phyloP scores from a whole-genome alignment of 768 basidiomycete genomes.

The Rhodotorula paludigena region DNA sequence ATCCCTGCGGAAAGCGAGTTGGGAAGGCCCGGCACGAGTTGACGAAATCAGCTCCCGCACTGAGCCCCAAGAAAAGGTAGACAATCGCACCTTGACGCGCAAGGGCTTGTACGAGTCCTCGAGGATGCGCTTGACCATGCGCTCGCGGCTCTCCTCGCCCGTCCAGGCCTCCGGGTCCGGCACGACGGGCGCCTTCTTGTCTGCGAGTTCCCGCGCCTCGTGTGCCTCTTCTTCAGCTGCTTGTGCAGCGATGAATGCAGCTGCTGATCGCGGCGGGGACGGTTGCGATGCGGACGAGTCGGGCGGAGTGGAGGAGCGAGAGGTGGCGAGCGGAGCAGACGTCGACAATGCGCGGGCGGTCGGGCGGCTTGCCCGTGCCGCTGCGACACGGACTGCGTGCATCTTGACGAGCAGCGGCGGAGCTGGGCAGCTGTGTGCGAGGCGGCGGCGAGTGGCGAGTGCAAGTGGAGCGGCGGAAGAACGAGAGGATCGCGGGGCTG shows the following conservation, averaged over 20 bases:
- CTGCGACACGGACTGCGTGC: background rate
- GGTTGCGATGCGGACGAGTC: background rate
- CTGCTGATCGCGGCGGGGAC: background rate
- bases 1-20: constrained; percentile 8
- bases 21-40: too few relatives aligned
- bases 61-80: background rate
- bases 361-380: background rate
- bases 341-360: background rate
- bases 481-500: too few relatives aligned
- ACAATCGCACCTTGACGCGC: constrained; percentile 62
- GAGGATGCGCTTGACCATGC: constrained; percentile 74
- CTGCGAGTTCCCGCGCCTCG: constrained; percentile 28
- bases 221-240: constrained; percentile 40
- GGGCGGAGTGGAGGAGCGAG: background rate
- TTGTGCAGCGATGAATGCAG: constrained; percentile 55
- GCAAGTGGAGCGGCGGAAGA: too few relatives aligned
- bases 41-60: too few relatives aligned
- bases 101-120: constrained; percentile 81
- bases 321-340: background rate
- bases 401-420: accelerated
- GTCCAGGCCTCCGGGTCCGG: constrained; percentile 61
- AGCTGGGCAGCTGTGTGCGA: background rate
- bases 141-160: constrained; percentile 66
- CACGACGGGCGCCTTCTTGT: constrained; percentile 33
- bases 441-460: background rate